Evolutionary conservation across 495 filamentous ascomycete genomes (phyloP), one percentile per base, ranked within the genome.

Genomic region (Talaromyces liani): DNA sequence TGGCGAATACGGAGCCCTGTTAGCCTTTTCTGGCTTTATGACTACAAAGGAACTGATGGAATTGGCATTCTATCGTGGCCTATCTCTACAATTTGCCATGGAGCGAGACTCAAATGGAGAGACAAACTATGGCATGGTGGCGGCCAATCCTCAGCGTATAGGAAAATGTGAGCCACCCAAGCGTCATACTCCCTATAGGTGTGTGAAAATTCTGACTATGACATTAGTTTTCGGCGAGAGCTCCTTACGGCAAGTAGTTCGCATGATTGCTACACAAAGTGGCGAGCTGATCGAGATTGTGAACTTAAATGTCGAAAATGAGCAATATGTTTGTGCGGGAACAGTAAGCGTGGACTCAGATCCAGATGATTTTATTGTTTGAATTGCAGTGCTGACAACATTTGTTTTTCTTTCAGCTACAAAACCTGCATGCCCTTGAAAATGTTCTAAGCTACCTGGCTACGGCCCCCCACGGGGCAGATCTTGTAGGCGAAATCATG

Each of bases 241-340:
- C 6, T 62, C 59, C 8, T 63, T 73, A n/a, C 55, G 64, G 22
- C 27, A 51, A 16, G 18, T 76, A 12, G 71, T 76, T 18, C 41
- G 63, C 10, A 63, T 60, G n/a, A 67, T 79, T 31, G 65, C 68
- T 8, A 6, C 20, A 9, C 55, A 63, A 20, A 77, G 67, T 25
- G 57, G 59, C 9, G 61, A 65, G 22, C 61, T 79, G 7, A 68
- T 77, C 10, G 77, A 79, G 54, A 75, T 79, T 51, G 78, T 80
- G 9, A 80, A 80, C 58, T 74, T 67, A 66, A 80, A 80, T 61
- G 63, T 79, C 2, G 61, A 69, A 4, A 66, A 67, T 18, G 64
- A 71, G 64, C 78, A 80, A 63, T 80, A 80, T 65, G 77, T 80
- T 41, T 79, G 78, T 65, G 74, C 77, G 1, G 75, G 78, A 27